Percentiles rank a stretch among this genome's conserved stretches.
Evolutionary conservation across 768 basidiomycete species (phyloP).

Genomic region (Astraeus odoratus): DNA sequence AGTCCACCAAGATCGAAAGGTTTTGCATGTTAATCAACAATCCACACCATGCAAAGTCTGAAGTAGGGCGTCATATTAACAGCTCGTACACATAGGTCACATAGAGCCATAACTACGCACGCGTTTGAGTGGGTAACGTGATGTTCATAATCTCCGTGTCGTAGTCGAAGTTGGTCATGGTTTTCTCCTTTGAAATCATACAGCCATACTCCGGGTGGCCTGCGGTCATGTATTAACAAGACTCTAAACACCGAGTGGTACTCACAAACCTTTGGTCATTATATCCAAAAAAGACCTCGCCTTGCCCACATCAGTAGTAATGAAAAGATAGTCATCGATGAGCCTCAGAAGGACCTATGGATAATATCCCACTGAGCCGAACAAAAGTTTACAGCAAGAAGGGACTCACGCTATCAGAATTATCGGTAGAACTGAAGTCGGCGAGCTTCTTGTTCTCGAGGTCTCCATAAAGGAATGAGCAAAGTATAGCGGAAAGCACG

Average conservation of each 20-base stretch:
- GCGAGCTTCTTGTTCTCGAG: constrained; percentile 53
- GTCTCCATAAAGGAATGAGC: constrained; percentile 92
- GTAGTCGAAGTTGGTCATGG: constrained; percentile 78
- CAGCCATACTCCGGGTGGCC: constrained; percentile 96
- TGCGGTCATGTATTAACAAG: constrained; percentile 15
- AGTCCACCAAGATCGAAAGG: constrained; percentile 77
- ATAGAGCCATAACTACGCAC: constrained; percentile 20
- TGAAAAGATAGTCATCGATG: constrained; percentile 92
- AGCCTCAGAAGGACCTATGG: constrained; percentile 69
- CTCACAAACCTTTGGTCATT: constrained; percentile 60
- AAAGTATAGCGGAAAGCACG: constrained; percentile 88
- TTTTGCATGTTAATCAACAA: constrained; percentile 67
- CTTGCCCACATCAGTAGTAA: constrained; percentile 57
- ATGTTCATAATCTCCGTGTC: constrained; percentile 46
- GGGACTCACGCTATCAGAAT: constrained; percentile 54
- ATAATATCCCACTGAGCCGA: not conserved
- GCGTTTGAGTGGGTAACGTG: constrained; percentile 38
- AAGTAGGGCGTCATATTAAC: too few species aligned
- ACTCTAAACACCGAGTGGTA: not conserved
- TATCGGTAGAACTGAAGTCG: constrained; percentile 43
- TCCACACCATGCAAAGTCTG: constrained; percentile 97
- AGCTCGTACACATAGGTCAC: too few species aligned
- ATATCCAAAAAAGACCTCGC: constrained; percentile 64
- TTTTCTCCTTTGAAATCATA: constrained; percentile 83
- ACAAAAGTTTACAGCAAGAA: not conserved